Evolutionary conservation across 164 flowering plant species (phyloP).

Genomic region (Warburgia ugandensis): DNA sequence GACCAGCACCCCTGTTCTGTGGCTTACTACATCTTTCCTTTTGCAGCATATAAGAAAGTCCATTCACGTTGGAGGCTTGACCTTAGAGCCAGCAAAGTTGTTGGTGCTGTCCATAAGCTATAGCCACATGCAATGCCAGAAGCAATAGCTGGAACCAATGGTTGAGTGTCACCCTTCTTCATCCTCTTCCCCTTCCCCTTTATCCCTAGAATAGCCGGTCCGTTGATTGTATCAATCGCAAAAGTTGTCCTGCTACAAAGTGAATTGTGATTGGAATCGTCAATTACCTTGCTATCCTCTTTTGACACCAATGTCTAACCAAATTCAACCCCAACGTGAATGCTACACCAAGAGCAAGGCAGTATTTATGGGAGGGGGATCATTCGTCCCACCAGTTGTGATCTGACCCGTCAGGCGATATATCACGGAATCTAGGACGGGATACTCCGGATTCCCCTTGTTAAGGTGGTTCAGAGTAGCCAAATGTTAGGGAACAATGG

Average conservation of each 20-base stretch:
- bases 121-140: constrained; percentile 57
- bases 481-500: no score
- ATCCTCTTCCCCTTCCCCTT: constrained; percentile 32
- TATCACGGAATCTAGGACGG: no score
- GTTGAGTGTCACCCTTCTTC: constrained; percentile 41
- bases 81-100: constrained; percentile 38
- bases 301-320: constrained; percentile 22
- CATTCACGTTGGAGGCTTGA: constrained; percentile 47
- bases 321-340: no score
- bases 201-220: constrained; percentile 36
- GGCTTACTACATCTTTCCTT: background rate
- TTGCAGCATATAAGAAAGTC: constrained; percentile 18
- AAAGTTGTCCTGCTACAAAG: constrained; percentile 42
- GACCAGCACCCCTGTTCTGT: background rate
- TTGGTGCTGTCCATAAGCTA: constrained; percentile 46
- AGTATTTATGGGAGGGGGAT: no score
- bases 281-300: constrained; percentile 23
- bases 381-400: no score
- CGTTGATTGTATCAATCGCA: constrained; percentile 45
- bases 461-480: no score
- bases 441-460: no score
- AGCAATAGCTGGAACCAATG: constrained; percentile 45
- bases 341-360: no score
- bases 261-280: constrained; percentile 55
- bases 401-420: no score